Conservation (phyloP, 2,329 filamentous ascomycete species). For the Pseudogymnoascus sp. region DNA sequence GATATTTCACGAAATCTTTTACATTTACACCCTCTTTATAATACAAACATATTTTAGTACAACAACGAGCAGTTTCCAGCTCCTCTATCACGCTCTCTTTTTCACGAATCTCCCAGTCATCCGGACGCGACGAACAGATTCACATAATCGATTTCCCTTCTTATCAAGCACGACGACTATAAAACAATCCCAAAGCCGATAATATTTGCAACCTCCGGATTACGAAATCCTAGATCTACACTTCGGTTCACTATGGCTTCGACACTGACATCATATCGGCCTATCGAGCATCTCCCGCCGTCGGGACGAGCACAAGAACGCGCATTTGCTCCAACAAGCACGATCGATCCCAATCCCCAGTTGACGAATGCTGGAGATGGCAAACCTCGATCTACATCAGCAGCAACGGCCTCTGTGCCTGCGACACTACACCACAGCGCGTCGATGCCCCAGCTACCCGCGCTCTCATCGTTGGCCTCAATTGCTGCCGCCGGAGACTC, state of each 20-base stretch:
- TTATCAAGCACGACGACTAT: background rate
- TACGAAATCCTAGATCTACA: background rate
- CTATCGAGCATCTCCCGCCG: background rate
- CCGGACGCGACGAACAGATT: slow-evolving; percentile 4
- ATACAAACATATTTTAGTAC: background rate
- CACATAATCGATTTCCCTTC: background rate
- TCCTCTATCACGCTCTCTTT: background rate
- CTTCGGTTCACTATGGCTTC: background rate
- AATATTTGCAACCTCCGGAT: background rate
- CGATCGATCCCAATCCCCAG: slow-evolving; percentile 32
- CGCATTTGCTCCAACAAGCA: slow-evolving; percentile 34
- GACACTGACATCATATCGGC: slow-evolving; percentile 7
- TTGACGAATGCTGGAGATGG: slow-evolving; percentile 42
- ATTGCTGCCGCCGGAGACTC: slow-evolving; percentile 43
- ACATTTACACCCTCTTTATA: slow-evolving; percentile 1
- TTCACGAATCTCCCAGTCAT: slow-evolving; percentile 5
- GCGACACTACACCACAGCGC: slow-evolving; percentile 37
- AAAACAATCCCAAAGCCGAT: background rate
- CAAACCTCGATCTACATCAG: slow-evolving; percentile 46
- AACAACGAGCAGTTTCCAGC: background rate
- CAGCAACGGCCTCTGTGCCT: slow-evolving; percentile 36
- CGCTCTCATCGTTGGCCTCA: slow-evolving; percentile 52
- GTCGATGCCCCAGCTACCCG: slow-evolving; percentile 40
- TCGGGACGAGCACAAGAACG: slow-evolving; percentile 28
- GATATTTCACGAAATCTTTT: background rate